phyloP scores from a whole-genome alignment of 805 yeast species.

The Jamesozyma spencerorum region DNA sequence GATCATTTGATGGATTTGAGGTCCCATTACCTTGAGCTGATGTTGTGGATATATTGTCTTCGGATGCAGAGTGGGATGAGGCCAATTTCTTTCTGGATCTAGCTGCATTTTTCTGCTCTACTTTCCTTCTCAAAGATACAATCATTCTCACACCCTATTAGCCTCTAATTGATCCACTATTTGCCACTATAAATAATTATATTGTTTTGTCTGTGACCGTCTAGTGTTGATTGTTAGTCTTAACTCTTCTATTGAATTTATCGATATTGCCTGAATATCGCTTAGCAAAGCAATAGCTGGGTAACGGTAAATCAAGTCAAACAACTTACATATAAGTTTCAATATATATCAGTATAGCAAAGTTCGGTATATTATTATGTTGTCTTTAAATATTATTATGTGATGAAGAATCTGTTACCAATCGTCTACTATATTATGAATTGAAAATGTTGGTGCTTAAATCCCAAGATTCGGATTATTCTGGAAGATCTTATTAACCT shows the following conservation, averaged over 20 bases:
- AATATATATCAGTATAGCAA: too few species aligned
- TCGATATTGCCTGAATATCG: too few species aligned
- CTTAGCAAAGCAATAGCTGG: too few species aligned
- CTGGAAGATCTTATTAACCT: background rate
- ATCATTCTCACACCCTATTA: conserved; percentile 6
- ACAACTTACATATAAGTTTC: too few species aligned
- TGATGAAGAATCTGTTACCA: background rate
- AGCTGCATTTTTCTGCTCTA: conserved; percentile 16
- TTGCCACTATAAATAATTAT: too few species aligned
- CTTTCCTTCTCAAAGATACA: conserved; percentile 22
- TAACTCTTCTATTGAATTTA: too few species aligned
- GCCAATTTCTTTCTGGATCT: conserved; percentile 17
- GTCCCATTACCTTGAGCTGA: conserved; percentile 11
- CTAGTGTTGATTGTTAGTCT: too few species aligned
- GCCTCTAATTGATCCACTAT: background rate
- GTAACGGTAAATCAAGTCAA: too few species aligned
- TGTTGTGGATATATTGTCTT: conserved; percentile 18
- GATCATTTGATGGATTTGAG: conserved; percentile 9
- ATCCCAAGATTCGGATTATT: background rate
- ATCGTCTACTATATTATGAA: background rate
- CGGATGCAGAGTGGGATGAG: conserved; percentile 16
- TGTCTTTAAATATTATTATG: too few species aligned
- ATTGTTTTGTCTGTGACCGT: too few species aligned
- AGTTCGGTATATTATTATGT: too few species aligned
- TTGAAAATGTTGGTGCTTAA: background rate